Conservation (phyloP, 2,329 filamentous ascomycete genomes). For the Ophiostoma ulmi region DNA sequence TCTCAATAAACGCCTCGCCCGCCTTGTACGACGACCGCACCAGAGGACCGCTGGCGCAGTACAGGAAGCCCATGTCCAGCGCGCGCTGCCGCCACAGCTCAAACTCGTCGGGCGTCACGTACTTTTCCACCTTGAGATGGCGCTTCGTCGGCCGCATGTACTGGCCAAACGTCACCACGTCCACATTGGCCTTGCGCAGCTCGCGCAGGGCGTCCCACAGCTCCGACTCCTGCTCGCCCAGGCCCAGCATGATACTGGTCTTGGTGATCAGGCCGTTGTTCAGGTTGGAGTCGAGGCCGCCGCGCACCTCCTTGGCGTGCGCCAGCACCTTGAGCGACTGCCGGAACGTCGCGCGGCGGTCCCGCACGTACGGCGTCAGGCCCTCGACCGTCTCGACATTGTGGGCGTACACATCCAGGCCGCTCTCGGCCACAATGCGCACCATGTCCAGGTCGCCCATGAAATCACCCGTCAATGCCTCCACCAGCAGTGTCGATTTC, state of each 20-base stretch:
- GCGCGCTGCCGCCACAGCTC: slow-evolving; percentile 87
- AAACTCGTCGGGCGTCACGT: slow-evolving; percentile 85
- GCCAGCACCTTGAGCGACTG: slow-evolving; percentile 76
- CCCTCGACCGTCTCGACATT: slow-evolving; percentile 94
- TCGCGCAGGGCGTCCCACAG: slow-evolving; percentile 72
- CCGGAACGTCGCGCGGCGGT: slow-evolving; percentile 81
- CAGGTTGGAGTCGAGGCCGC: slow-evolving; percentile 32
- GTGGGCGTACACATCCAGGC: slow-evolving; percentile 93
- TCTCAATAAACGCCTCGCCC: slow-evolving; percentile 97
- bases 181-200: slow-evolving; percentile 73
- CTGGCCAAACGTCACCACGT: slow-evolving; percentile 98
- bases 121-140: slow-evolving; percentile 94
- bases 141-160: slow-evolving; percentile 99
- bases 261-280: slow-evolving; percentile 76
- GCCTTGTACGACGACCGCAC: slow-evolving; percentile 97
- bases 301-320: slow-evolving; percentile 71
- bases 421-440: slow-evolving; percentile 73
- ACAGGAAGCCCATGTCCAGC: slow-evolving; percentile 91
- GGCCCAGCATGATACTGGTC: slow-evolving; percentile 92
- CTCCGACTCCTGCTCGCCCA: slow-evolving; percentile 88
- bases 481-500: slow-evolving; percentile 69
- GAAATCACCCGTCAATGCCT: slow-evolving; percentile 85
- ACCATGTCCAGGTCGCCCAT: slow-evolving; percentile 83
- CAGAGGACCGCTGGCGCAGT: slow-evolving; percentile 88
- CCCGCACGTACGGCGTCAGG: slow-evolving; percentile 82